These are phyloP conservation scores for Leishmania martiniquensis DNA, from an alignment of 208 protist genomes.

Conservation along the genomic window DNA sequence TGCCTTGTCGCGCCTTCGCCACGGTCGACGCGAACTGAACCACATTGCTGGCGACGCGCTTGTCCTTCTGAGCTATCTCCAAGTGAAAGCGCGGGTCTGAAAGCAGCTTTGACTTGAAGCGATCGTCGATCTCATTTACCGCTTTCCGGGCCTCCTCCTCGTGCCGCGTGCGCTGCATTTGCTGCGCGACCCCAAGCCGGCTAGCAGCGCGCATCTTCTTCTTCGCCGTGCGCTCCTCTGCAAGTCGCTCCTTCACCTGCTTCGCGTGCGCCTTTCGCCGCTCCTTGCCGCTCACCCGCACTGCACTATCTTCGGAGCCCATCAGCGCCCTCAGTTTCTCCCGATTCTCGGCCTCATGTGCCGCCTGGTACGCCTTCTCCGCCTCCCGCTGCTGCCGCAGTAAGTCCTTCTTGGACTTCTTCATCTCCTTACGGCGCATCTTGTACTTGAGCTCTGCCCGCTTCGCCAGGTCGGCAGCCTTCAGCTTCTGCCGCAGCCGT, in stretches of 20 bases:
- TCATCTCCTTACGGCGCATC: slow-evolving; percentile 83
- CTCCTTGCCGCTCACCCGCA: slow-evolving; percentile 65
- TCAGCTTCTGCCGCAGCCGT: slow-evolving; percentile 62
- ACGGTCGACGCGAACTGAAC: slow-evolving; percentile 73
- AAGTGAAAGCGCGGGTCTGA: slow-evolving; percentile 87
- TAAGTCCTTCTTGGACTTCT: slow-evolving; percentile 87
- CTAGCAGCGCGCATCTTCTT: slow-evolving; percentile 76
- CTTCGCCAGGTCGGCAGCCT: slow-evolving; percentile 57
- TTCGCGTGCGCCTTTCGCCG: slow-evolving; percentile 74
- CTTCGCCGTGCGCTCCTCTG: slow-evolving; percentile 65
- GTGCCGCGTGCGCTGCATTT: slow-evolving; percentile 37
- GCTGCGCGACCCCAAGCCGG: slow-evolving; percentile 59
- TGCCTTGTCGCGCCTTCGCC: slow-evolving; percentile 60
- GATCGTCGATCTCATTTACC: slow-evolving; percentile 64
- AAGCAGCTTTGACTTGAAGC: slow-evolving; percentile 86
- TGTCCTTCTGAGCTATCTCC: slow-evolving; percentile 76
- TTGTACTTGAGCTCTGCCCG: slow-evolving; percentile 89
- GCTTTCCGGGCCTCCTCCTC: slow-evolving; percentile 45
- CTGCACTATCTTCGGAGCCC: slow-evolving; percentile 56
- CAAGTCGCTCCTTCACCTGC: slow-evolving; percentile 65
- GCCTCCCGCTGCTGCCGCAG: slow-evolving; percentile 62
- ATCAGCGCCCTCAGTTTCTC: slow-evolving; percentile 62
- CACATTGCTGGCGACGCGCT: slow-evolving; percentile 63
- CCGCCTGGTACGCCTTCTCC: slow-evolving; percentile 44
- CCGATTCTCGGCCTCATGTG: slow-evolving; percentile 46